These are phyloP conservation scores for Exophiala bonariae DNA, from an alignment of 2,329 filamentous ascomycete species.

Conservation along the genomic window DNA sequence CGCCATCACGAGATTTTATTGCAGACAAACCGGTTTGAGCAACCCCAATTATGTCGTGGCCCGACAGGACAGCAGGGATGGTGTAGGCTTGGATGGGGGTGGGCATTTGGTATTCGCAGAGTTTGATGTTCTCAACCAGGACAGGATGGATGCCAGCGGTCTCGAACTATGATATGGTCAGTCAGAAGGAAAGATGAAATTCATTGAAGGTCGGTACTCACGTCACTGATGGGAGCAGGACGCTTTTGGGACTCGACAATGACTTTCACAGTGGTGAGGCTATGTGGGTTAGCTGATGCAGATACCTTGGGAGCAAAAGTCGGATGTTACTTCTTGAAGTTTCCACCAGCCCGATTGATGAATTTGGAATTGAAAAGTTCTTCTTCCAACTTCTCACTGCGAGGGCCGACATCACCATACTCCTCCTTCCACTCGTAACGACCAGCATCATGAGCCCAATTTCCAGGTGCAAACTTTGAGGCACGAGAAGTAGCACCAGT, in stretches of 20 bases:
- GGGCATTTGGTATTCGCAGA: slow-evolving; percentile 69
- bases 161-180: slow-evolving; percentile 59
- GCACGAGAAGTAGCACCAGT: too few species aligned
- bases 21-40: slow-evolving; percentile 76
- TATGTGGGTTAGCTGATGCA: slow-evolving; percentile 26
- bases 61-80: slow-evolving; percentile 74
- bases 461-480: neutral
- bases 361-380: slow-evolving; percentile 67
- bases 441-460: slow-evolving; percentile 58
- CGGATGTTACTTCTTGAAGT: slow-evolving; percentile 61
- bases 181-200: slow-evolving; percentile 15
- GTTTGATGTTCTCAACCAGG: slow-evolving; percentile 73
- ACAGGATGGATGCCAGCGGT: slow-evolving; percentile 81
- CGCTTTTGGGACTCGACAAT: slow-evolving; percentile 49
- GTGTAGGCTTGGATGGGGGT: slow-evolving; percentile 88
- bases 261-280: slow-evolving; percentile 51
- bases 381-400: slow-evolving; percentile 67
- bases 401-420: slow-evolving; percentile 79
- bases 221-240: slow-evolving; percentile 50
- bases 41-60: slow-evolving; percentile 81
- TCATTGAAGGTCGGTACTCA: slow-evolving; percentile 28
- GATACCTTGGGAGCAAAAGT: neutral
- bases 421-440: slow-evolving; percentile 86
- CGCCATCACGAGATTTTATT: slow-evolving; percentile 13
- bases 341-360: slow-evolving; percentile 57